Conservation (phyloP, 2,329 filamentous ascomycete species). For the Exserohilum rostratum region DNA sequence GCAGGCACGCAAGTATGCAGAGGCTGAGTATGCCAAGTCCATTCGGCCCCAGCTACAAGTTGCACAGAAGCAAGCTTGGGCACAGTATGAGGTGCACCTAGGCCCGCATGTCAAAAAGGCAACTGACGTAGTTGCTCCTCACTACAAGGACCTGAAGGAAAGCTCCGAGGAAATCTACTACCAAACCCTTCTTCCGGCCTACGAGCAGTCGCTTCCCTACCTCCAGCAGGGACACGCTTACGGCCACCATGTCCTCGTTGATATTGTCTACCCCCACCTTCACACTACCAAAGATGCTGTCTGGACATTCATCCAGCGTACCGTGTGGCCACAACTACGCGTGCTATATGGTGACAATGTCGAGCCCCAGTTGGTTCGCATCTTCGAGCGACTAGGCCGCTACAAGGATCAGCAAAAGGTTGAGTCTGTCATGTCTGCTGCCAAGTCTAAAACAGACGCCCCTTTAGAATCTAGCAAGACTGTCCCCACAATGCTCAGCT, state of each 20-base stretch:
- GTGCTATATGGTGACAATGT: constrained; percentile 88
- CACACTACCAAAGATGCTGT: constrained; percentile 73
- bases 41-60: constrained; percentile 75
- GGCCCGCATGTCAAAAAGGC: constrained; percentile 75
- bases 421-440: constrained; percentile 63
- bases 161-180: constrained; percentile 73
- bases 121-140: constrained; percentile 67
- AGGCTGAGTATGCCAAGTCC: constrained; percentile 77
- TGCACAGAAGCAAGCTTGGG: constrained; percentile 65
- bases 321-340: constrained; percentile 80
- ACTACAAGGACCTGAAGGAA: constrained; percentile 70
- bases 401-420: constrained; percentile 71
- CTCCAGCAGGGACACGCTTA: constrained; percentile 70
- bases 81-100: constrained; percentile 72
- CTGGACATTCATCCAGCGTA: constrained; percentile 73
- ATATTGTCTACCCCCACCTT: constrained; percentile 74
- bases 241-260: constrained; percentile 69
- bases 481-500: constrained; percentile 29
- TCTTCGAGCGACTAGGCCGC: constrained; percentile 84
- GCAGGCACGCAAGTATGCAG: constrained; percentile 69
- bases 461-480: constrained; percentile 24
- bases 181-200: constrained; percentile 75
- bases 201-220: constrained; percentile 76
- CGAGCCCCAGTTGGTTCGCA: constrained; percentile 91
- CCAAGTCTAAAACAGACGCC: constrained; percentile 48